Evolutionary conservation across 495 filamentous ascomycete genomes (phyloP), one percentile per base, ranked within the genome.

Genomic region (Podospora anserina): DNA sequence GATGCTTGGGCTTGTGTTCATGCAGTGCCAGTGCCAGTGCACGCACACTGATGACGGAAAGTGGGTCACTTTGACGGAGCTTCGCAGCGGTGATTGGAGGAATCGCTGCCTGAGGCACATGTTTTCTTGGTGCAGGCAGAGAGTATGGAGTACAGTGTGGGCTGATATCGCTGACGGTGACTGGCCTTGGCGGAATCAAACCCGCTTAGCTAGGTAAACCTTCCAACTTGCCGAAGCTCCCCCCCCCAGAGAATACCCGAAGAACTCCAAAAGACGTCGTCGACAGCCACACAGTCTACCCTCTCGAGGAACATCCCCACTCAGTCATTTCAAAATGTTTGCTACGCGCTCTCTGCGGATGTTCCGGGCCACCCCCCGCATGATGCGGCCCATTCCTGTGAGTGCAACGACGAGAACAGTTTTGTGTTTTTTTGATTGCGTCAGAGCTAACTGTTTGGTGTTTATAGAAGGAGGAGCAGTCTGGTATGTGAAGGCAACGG

Each of bases 331-430:
- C 82, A 82, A 75, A 34, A 93, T 95, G 91, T 88, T 88, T 79
- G 84, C 90, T 69, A 90, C 90, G 74, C 76, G 79, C 72, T 74
- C 81, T 76, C 73, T 86, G 71, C 79, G 82, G 69, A 82, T 81
- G 80, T 84, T 88, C 72, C 83, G 80, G 77, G 82, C 86, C 60
- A 87, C 88, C 32, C 75, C 83, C 78, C 85, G 87, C 74, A 85
- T 91, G 85, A 89, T 89, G 85, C 84, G 83, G 79, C 87, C 92
- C 75, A 77, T 93, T 78, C 94, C 94, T 70, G 95, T 97, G 87
- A 80, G 92, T 85, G 58, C 56, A 18, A 44, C 23, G 16, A 27
- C 4, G 64, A 64, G 66, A 67, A 44, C 64, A 70, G 68, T 61
- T 69, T 70, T 68, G 13, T 58, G 54, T 49, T 49, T 49, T 44